Evolutionary conservation across 257 asterid species (phyloP).

Genomic region (Fraxinus cuspidata): DNA sequence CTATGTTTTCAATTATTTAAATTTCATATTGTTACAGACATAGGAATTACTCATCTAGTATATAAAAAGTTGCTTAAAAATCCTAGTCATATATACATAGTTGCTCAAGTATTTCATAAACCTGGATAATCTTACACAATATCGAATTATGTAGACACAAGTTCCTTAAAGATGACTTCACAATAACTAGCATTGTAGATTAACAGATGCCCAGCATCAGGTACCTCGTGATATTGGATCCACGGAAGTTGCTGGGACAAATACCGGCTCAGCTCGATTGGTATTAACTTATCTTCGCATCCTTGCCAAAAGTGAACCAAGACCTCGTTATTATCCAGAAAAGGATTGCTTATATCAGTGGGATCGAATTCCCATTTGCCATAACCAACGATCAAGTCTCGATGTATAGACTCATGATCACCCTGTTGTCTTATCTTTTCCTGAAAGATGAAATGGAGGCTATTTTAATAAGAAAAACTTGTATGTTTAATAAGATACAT

Average conservation of each 20-base stretch:
- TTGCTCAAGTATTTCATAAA: not conserved
- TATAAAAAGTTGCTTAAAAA: too few relatives aligned
- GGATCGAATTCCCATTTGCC: constrained; percentile 77
- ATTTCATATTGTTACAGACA: too few relatives aligned
- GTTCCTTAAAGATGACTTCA: constrained; percentile 57
- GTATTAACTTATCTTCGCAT: constrained; percentile 52
- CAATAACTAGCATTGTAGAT: constrained; percentile 42
- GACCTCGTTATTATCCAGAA: constrained; percentile 52
- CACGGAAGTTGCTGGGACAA: constrained; percentile 61
- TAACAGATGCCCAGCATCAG: constrained; percentile 68
- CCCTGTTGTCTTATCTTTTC: constrained; percentile 70
- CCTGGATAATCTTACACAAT: not conserved
- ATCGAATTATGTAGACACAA: constrained; percentile 26
- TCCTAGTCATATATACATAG: not conserved
- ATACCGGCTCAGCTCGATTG: constrained; percentile 46
- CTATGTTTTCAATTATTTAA: too few relatives aligned
- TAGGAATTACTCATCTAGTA: too few relatives aligned
- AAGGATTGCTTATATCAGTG: constrained; percentile 53
- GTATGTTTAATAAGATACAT: not conserved
- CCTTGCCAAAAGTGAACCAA: constrained; percentile 82
- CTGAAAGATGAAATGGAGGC: constrained; percentile 33
- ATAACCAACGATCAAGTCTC: constrained; percentile 51
- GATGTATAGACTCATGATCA: constrained; percentile 51
- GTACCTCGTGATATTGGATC: constrained; percentile 74
- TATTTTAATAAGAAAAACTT: not conserved